Evolutionary conservation across 2,329 filamentous ascomycete species (phyloP).

Genomic region (Pseudogymnoascus sp.): DNA sequence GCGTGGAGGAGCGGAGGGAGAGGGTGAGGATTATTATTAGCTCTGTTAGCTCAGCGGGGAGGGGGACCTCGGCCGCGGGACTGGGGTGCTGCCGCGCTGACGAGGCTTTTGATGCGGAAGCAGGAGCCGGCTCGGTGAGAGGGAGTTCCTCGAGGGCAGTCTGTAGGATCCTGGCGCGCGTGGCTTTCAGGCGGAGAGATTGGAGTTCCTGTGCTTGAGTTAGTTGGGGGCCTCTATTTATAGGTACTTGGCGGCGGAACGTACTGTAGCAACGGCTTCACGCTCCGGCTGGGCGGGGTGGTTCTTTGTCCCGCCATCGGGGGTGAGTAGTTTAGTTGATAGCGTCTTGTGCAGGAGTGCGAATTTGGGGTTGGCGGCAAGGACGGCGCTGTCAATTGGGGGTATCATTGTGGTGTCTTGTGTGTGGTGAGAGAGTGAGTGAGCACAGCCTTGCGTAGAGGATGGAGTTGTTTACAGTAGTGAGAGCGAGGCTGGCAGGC

Average conservation of each 20-base stretch:
- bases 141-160: slow-evolving; percentile 43
- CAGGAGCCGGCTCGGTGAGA: slow-evolving; percentile 24
- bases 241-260: slow-evolving; percentile 13
- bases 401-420: slow-evolving; percentile 42
- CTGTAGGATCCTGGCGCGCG: slow-evolving; percentile 45
- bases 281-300: slow-evolving; percentile 44
- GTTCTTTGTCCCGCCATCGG: slow-evolving; percentile 51
- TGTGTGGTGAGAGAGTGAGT: not conserved
- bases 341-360: slow-evolving; percentile 50
- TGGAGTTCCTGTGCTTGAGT: slow-evolving; percentile 40
- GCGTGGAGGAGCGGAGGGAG: slow-evolving; percentile 30
- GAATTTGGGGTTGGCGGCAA: slow-evolving; percentile 53
- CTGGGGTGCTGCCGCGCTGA: slow-evolving; percentile 18
- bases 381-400: slow-evolving; percentile 46
- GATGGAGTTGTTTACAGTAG: not conserved
- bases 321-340: slow-evolving; percentile 46
- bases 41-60: slow-evolving; percentile 43
- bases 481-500: not conserved
- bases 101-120: slow-evolving; percentile 17
- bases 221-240: slow-evolving; percentile 1
- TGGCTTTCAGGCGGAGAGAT: slow-evolving; percentile 39
- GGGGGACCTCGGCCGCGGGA: slow-evolving; percentile 13
- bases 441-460: not conserved
- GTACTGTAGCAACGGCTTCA: slow-evolving; percentile 43
- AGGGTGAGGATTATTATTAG: slow-evolving; percentile 49